Base-by-base conservation (phyloP, 2,329 filamentous ascomycete genomes). In the Periconia sp. region DNA sequence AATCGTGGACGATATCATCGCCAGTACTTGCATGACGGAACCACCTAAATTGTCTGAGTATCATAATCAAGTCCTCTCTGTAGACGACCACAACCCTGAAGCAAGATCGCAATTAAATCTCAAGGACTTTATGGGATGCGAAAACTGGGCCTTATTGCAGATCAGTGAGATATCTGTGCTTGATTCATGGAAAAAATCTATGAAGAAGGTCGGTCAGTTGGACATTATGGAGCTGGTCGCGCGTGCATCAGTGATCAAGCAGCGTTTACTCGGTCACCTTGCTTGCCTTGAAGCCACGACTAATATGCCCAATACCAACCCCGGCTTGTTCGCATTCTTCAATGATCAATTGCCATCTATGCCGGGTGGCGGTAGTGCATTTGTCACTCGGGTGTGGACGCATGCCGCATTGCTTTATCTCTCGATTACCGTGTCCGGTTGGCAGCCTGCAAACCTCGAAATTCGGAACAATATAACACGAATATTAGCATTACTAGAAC, bases 81-180 rank as follows among this genome's bases (percentile, higher is more conserved):
- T 11, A 37, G 13, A 37, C 33, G 33, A 37, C 33, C 50, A 48
- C 5, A 51, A 18, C 3, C 18, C 42, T 13, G 72, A 64, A 42
- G 43, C 20, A 20, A 17, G n/a, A 30, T 19, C 46, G 0, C 69
- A 67, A 1, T 67, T 81, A 40, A 72, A 74, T 47, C 73, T 86
- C 50, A 78, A 81, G 46, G 77, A 80, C 31, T 79, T 83, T 46
- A 69, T 82, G 41, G 84, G 85, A 1, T 76, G 83, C 54, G 73
- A 82, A 43, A 86, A 85, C 65, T 84, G 82, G 81, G 78, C 79
- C 1, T 59, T 87, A 44, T 69, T 81, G 44, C 71, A 78, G n/a
- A 77, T 88, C 42, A 80, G 79, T 13, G 78, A 83, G 18, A 79
- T 84, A 45, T 74, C 83, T 14, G 66, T 76, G 0, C 74, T 88